A percentile compares a stretch with the other conserved stretches of the same genome.
These are phyloP conservation scores for Prinsepia uniflora DNA, from an alignment of 306 rosid genomes.

Conservation along the genomic window DNA sequence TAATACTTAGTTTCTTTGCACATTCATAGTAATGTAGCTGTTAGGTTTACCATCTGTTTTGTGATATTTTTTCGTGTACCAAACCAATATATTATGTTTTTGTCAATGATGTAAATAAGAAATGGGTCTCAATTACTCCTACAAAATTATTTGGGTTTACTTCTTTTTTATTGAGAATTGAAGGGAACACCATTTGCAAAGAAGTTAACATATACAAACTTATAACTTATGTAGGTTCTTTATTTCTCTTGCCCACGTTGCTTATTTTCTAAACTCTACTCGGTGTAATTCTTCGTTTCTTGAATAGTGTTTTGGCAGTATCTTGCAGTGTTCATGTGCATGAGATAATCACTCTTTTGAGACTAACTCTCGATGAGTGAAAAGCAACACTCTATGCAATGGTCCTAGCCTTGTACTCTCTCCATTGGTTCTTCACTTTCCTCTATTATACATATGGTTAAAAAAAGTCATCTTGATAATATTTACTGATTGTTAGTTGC, in stretches of 20 bases:
- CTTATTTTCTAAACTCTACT: constrained; percentile 67
- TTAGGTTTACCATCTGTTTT: too few species aligned
- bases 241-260: constrained; percentile 90
- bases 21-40: too few species aligned
- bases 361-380: constrained; percentile 59
- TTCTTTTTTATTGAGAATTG: not conserved
- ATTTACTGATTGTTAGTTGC: too few species aligned
- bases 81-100: too few species aligned
- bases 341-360: constrained; percentile 63
- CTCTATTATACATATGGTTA: constrained; percentile 76
- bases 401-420: constrained; percentile 69
- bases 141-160: not conserved
- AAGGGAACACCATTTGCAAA: constrained; percentile 3
- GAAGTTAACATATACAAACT: constrained; percentile 22
- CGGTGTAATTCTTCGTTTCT: constrained; percentile 60
- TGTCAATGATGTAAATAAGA: not conserved
- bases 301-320: constrained; percentile 66
- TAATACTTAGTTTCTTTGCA: too few species aligned
- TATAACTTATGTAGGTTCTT: constrained; percentile 71
- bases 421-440: constrained; percentile 90
- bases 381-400: constrained; percentile 56
- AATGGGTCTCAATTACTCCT: not conserved
- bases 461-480: too few species aligned
- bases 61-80: too few species aligned
- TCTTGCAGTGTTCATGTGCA: constrained; percentile 58